These are phyloP conservation scores for Ogataea ramenticola DNA, from an alignment of 805 yeast genomes.

Conservation along the genomic window DNA sequence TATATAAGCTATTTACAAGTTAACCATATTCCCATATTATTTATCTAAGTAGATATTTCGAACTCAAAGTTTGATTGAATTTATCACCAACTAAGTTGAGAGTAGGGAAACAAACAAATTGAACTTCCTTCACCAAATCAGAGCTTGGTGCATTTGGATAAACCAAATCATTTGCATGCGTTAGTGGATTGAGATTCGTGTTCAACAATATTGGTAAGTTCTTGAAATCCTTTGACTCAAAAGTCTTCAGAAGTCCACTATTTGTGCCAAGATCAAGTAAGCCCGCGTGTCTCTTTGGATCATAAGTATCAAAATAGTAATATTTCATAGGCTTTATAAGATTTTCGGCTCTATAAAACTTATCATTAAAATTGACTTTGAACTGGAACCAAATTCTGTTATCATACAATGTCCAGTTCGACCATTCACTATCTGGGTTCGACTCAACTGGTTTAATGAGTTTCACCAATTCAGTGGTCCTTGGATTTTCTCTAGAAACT, in stretches of 20 bases:
- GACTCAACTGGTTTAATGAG: background rate
- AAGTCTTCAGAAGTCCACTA: background rate
- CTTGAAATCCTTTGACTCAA: background rate
- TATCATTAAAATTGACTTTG: background rate
- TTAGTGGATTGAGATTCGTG: background rate
- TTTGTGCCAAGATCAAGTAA: background rate
- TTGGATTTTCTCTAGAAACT: background rate
- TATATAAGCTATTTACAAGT: background rate
- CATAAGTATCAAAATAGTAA: background rate
- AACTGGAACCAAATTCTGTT: slow-evolving; percentile 5
- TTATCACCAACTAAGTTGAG: background rate
- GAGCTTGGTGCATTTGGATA: background rate
- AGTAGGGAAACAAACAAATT: background rate
- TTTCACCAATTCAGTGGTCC: background rate
- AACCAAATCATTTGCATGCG: background rate
- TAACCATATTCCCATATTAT: background rate
- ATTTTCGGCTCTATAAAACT: background rate
- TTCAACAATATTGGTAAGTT: background rate
- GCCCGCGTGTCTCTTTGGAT: background rate
- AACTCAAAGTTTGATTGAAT: background rate
- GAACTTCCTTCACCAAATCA: background rate
- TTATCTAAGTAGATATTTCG: background rate
- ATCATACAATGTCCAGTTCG: slow-evolving; percentile 6
- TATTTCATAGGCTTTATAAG: background rate
- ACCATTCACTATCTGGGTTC: background rate